Evolutionary conservation across 2,329 filamentous ascomycete species (phyloP).

Genomic region (Monilinia polystroma): DNA sequence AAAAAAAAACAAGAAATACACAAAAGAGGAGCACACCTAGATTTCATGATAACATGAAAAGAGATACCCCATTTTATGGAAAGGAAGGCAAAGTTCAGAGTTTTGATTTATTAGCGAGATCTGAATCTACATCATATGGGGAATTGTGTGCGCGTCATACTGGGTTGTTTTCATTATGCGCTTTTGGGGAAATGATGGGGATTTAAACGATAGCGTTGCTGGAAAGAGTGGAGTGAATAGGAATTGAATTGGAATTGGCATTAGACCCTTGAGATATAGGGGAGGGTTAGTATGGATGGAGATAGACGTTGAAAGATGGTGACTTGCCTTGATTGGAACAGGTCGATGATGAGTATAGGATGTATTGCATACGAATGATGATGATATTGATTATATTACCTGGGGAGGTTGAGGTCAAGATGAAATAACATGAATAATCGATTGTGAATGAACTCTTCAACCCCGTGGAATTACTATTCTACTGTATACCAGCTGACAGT

Average conservation of each 20-base stretch:
- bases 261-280: not conserved
- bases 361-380: slow-evolving; percentile 20
- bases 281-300: not conserved
- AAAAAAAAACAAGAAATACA: slow-evolving; percentile 1
- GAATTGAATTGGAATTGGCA: not conserved
- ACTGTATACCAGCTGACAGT: too few relatives aligned
- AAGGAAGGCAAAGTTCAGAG: slow-evolving; percentile 22
- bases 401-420: not conserved
- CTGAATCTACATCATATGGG: slow-evolving; percentile 1
- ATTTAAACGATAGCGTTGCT: not conserved
- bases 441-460: too few relatives aligned
- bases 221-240: not conserved
- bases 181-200: not conserved
- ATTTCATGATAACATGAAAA: slow-evolving; percentile 25
- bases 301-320: not conserved
- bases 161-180: slow-evolving; percentile 2
- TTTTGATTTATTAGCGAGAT: slow-evolving; percentile 21
- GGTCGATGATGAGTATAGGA: not conserved
- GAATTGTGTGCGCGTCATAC: not conserved
- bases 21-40: slow-evolving; percentile 17
- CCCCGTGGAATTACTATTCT: too few relatives aligned
- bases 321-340: not conserved
- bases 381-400: not conserved
- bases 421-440: not conserved
- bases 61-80: slow-evolving; percentile 22